Conservation (phyloP, 148 eudicot species). For the Polygonum aviculare region DNA sequence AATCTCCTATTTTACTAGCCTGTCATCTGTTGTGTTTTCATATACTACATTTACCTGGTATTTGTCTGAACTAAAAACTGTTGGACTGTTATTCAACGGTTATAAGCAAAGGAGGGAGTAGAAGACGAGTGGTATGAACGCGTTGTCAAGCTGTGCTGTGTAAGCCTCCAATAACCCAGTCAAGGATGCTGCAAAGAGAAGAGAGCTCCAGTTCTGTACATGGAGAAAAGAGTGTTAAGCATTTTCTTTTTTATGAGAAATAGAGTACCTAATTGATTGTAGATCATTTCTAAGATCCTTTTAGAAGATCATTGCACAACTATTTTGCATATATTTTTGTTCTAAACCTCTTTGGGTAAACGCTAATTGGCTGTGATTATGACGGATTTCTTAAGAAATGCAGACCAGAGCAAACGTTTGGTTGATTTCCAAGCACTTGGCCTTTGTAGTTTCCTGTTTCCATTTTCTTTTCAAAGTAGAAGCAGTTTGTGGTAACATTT, state of each 20-base stretch:
- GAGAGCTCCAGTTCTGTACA: constrained; percentile 85
- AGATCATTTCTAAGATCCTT: neutral
- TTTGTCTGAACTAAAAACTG: neutral
- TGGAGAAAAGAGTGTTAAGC: neutral
- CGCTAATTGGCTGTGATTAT: neutral
- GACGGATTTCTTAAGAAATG: neutral
- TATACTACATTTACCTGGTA: neutral
- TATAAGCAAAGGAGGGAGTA: constrained; percentile 83
- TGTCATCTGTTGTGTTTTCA: neutral
- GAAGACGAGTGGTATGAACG: constrained; percentile 94
- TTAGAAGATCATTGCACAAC: neutral
- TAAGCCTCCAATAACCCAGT: constrained; percentile 95
- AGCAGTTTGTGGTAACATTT: too few relatives aligned
- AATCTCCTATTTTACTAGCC: neutral
- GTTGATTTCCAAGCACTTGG: too few relatives aligned
- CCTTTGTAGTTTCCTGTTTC: too few relatives aligned
- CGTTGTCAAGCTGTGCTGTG: constrained; percentile 96
- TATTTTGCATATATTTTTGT: neutral
- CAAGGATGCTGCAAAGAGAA: constrained; percentile 68
- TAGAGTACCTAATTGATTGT: neutral
- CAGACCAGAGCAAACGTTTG: neutral
- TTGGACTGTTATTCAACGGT: neutral
- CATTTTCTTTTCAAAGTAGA: too few relatives aligned
- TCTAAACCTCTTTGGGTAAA: neutral
- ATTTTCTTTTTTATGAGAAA: neutral